phyloP scores from a whole-genome alignment of 1,284 basidiomycete genomes.

The Rhizoctonia solani region DNA sequence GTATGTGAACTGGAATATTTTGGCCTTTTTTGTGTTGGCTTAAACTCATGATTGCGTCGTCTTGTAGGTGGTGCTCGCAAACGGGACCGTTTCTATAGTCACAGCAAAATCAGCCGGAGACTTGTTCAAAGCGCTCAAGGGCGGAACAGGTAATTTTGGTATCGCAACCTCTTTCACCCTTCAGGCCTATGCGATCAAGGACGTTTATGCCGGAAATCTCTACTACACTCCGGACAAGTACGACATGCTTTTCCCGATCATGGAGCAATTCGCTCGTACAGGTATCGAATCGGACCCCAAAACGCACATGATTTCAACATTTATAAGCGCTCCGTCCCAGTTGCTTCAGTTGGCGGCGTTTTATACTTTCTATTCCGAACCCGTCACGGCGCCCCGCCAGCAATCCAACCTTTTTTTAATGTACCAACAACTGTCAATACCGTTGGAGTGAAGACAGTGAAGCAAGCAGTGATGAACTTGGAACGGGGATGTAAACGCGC shows the following conservation, averaged over 20 bases:
- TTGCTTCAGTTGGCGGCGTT: slow-evolving; percentile 1
- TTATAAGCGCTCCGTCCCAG: slow-evolving; percentile 3
- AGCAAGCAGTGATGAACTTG: slow-evolving; percentile 5
- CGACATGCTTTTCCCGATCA: background rate
- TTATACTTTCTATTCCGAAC: slow-evolving; percentile 13
- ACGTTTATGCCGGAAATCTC: slow-evolving; percentile 13
- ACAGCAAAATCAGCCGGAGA: background rate
- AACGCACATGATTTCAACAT: slow-evolving; percentile 3
- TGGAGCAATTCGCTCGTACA: background rate
- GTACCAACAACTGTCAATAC: slow-evolving; percentile 6
- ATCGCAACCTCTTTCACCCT: slow-evolving; percentile 7
- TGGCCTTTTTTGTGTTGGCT: background rate
- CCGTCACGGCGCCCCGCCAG: slow-evolving; percentile 12
- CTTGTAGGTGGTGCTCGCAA: slow-evolving; percentile 6
- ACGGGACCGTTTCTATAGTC: background rate
- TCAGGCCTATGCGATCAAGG: background rate
- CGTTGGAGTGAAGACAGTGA: slow-evolving; percentile 3
- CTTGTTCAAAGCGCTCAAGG: slow-evolving; percentile 15
- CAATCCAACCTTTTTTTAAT: slow-evolving; percentile 4
- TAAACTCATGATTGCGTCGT: background rate
- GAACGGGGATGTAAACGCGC: background rate
- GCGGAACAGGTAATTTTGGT: slow-evolving; percentile 18
- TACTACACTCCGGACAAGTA: background rate
- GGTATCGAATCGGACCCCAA: slow-evolving; percentile 3
- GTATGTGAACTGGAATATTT: background rate